Base-by-base conservation (phyloP, 2,329 filamentous ascomycete species). In the Hypoxylon sp. region DNA sequence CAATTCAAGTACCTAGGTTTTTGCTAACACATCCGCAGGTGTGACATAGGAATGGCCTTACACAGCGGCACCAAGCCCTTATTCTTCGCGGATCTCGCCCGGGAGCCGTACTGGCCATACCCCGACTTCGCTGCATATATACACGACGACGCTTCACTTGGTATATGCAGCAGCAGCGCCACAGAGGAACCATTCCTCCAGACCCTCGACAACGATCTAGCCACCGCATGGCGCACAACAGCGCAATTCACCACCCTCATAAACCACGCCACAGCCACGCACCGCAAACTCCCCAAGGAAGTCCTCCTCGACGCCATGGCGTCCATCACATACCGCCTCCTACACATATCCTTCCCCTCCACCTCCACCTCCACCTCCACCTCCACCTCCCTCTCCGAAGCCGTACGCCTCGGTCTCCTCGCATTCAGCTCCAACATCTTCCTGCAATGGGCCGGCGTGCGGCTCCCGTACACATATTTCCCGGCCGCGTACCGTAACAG, bases 241-340 rank as follows among this genome's bases (percentile, higher is more conserved):
- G 72, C 59, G 19, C 67, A 69, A 17, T 78, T 78, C 52, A 74
- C 75, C 55, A 9, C 66, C 13, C 59, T 75, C n/a, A 69, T 75
- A 11, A 78, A 78, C 65, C 58, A 70, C 14, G 76, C 73, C 17
- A 65, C 73, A 2, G 51, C 72, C 19, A 69, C 71, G 5, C 60
- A 54, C 17, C 52, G 52, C 33, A 71, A 62, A 6, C 37, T 78
- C 1, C 54, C 50, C 1, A 63, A 69, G 13, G 67, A 69, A 4
- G 48, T 59, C 3, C 73, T 77, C 19, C 59, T 75, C 11, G 61
- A 71, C 29, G 71, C 76, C 24, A 82, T 83, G 80, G 69, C 73
- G 2, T 79, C 81, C 14, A 75, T 81, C 29, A 80, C 80, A 73
- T 84, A 84, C 69, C 80, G 78, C 2, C 76, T 84, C 2, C 69